A percentile compares a stretch with the other conserved stretches of the same genome.
phyloP scores from a whole-genome alignment of 129 eudicot genomes.

The Flaveria brownii region DNA sequence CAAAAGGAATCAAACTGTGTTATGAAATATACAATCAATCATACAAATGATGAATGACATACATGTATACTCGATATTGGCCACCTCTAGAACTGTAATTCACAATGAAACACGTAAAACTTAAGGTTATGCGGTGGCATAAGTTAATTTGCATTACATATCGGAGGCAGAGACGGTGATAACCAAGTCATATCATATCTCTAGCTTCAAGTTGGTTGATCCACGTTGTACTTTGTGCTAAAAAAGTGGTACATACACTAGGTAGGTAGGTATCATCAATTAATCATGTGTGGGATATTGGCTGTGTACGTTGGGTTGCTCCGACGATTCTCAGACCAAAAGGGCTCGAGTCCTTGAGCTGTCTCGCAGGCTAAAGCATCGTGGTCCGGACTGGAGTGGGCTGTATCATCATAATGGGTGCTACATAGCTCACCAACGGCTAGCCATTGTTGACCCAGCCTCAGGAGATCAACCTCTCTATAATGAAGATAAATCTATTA shows the following conservation, averaged over 20 bases:
- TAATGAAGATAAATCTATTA: conserved; percentile 57
- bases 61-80: too few relatives aligned
- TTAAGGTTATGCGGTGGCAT: too few relatives aligned
- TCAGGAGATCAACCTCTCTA: conserved; percentile 83
- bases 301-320: conserved; percentile 78
- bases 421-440: conserved; percentile 70
- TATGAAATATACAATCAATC: too few relatives aligned
- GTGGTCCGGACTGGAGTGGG: conserved; percentile 89
- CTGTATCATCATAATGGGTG: conserved; percentile 58
- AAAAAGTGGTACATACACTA: background rate
- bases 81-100: too few relatives aligned
- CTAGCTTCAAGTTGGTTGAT: too few relatives aligned
- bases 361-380: conserved; percentile 79
- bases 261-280: background rate
- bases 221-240: background rate
- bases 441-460: conserved; percentile 78
- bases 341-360: conserved; percentile 81
- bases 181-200: too few relatives aligned
- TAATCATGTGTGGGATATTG: conserved; percentile 66
- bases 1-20: too few relatives aligned
- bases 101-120: too few relatives aligned
- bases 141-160: background rate
- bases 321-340: conserved; percentile 75
- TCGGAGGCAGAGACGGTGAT: background rate
- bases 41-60: too few relatives aligned